Conservation (phyloP, 495 filamentous ascomycete species). For the Penicillium cataractarum region DNA sequence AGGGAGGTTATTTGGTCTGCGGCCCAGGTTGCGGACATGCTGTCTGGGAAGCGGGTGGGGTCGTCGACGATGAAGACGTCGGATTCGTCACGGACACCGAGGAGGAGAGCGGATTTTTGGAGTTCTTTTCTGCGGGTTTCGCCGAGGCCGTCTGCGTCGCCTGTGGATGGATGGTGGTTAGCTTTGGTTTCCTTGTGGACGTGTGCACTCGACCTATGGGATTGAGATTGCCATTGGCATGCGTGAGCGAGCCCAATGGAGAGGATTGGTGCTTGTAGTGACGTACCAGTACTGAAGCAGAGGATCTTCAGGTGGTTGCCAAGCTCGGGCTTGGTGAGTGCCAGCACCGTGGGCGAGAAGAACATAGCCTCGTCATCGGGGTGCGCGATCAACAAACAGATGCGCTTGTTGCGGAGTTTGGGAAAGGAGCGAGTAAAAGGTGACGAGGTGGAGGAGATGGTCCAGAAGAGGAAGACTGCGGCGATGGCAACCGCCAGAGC, state of each 20-base stretch:
- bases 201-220: not conserved
- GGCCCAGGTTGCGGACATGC: constrained; percentile 79
- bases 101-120: constrained; percentile 68
- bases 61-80: constrained; percentile 86
- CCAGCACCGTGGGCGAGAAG: constrained; percentile 86
- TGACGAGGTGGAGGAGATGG: constrained; percentile 57
- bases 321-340: constrained; percentile 70
- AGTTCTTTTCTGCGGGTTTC: constrained; percentile 81
- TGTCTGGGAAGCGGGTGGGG: constrained; percentile 76
- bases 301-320: constrained; percentile 93
- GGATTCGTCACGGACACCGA: constrained; percentile 71
- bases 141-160: constrained; percentile 86
- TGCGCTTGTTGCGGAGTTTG: constrained; percentile 72
- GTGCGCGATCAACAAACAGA: constrained; percentile 91
- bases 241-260: not conserved
- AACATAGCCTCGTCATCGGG: constrained; percentile 99
- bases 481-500: constrained; percentile 38
- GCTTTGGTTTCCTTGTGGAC: not conserved
- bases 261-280: constrained; percentile 20
- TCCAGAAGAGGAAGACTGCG: constrained; percentile 49
- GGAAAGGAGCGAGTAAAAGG: constrained; percentile 70
- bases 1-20: constrained; percentile 66
- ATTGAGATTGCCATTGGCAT: not conserved
- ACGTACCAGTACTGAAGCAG: constrained; percentile 80
- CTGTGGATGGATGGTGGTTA: constrained; percentile 37